Evolutionary conservation across 495 filamentous ascomycete species (phyloP).

Genomic region (Penicillium subrubescens): DNA sequence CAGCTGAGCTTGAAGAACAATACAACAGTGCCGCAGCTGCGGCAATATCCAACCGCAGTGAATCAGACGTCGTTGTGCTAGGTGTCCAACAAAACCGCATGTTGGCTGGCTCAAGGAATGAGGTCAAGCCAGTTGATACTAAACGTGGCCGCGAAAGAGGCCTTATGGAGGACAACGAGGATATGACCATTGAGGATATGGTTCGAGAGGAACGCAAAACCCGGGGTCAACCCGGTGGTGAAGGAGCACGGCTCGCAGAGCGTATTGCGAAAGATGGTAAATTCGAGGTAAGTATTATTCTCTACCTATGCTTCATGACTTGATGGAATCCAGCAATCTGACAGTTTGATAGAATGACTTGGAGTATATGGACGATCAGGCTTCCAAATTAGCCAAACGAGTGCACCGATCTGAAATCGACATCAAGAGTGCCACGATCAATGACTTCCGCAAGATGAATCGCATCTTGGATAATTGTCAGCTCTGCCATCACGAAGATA

Average conservation of each 20-base stretch:
- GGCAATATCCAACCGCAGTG: slow-evolving; percentile 56
- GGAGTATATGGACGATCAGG: slow-evolving; percentile 98
- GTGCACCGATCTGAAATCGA: slow-evolving; percentile 87
- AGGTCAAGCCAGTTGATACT: slow-evolving; percentile 73
- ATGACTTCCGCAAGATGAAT: slow-evolving; percentile 89
- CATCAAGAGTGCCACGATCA: slow-evolving; percentile 84
- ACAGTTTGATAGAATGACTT: slow-evolving; percentile 67
- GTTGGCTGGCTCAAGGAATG: slow-evolving; percentile 71
- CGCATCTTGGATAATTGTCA: slow-evolving; percentile 85
- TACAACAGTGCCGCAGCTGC: slow-evolving; percentile 72
- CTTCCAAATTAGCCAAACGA: slow-evolving; percentile 83
- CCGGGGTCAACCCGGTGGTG: slow-evolving; percentile 74
- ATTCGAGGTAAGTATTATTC: slow-evolving; percentile 61
- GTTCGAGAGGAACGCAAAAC: slow-evolving; percentile 87
- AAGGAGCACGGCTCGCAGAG: slow-evolving; percentile 81
- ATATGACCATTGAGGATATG: slow-evolving; percentile 97
- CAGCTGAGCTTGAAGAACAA: slow-evolving; percentile 75
- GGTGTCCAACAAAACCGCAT: slow-evolving; percentile 86
- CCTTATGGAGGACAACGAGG: slow-evolving; percentile 82
- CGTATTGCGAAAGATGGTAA: slow-evolving; percentile 90
- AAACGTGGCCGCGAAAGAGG: slow-evolving; percentile 81
- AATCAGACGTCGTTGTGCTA: slow-evolving; percentile 73
- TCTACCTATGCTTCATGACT: not conserved
- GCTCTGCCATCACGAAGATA: slow-evolving; percentile 91
- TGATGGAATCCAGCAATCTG: slow-evolving; percentile 22